These are phyloP conservation scores for Euphrasia confusa DNA, from an alignment of 257 asterid genomes.

Conservation along the genomic window DNA sequence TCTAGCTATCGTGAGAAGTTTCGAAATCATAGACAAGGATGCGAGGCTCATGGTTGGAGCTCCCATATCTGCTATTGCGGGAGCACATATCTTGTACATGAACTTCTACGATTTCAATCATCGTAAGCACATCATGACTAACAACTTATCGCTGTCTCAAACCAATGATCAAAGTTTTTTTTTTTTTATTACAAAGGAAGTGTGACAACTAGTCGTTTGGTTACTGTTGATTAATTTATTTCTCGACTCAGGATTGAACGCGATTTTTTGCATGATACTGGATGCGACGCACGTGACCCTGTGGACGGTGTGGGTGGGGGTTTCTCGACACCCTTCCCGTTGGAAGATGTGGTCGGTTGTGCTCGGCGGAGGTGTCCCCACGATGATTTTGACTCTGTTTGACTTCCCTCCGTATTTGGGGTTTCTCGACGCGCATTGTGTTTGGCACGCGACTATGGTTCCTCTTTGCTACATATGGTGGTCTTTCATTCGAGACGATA, in stretches of 20 bases:
- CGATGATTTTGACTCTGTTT: slow-evolving; percentile 44
- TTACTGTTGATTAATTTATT: too few species aligned
- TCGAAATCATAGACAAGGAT: slow-evolving; percentile 59
- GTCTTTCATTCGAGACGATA: slow-evolving; percentile 76
- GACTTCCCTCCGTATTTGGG: slow-evolving; percentile 79
- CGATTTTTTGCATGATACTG: slow-evolving; percentile 49
- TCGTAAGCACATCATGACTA: slow-evolving; percentile 39
- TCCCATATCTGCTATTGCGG: slow-evolving; percentile 61
- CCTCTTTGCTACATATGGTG: slow-evolving; percentile 76
- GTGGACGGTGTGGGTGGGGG: slow-evolving; percentile 79
- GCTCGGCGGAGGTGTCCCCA: slow-evolving; percentile 42
- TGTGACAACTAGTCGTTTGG: too few species aligned
- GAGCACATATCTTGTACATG: slow-evolving; percentile 70
- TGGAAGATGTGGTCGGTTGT: slow-evolving; percentile 67
- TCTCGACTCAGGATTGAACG: slow-evolving; percentile 77
- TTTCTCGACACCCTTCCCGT: slow-evolving; percentile 58
- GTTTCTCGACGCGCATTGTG: slow-evolving; percentile 66
- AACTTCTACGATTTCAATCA: slow-evolving; percentile 58
- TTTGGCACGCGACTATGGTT: slow-evolving; percentile 71
- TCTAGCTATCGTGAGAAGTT: slow-evolving; percentile 59
- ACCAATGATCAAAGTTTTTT: too few species aligned
- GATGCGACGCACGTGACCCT: slow-evolving; percentile 36
- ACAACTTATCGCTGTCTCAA: too few species aligned
- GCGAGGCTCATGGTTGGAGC: slow-evolving; percentile 82
- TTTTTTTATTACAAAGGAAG: too few species aligned